These are phyloP conservation scores for Lasiosphaeriaceae sp. DNA, from an alignment of 495 filamentous ascomycete species.

Conservation along the genomic window DNA sequence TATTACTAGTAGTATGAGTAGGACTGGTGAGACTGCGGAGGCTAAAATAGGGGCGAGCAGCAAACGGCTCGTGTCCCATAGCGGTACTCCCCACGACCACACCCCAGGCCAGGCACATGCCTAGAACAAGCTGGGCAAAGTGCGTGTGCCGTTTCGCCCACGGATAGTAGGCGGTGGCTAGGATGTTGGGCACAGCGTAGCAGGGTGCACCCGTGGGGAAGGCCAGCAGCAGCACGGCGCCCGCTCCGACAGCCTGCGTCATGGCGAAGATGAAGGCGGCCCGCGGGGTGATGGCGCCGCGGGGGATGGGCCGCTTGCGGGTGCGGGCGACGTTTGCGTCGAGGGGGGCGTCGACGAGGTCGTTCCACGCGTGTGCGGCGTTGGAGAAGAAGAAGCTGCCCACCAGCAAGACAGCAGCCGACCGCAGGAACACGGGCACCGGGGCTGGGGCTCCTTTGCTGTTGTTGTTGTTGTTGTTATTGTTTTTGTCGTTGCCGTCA, in stretches of 20 bases:
- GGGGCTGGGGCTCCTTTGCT: too few species aligned
- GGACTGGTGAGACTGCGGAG: background rate
- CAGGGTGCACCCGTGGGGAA: background rate
- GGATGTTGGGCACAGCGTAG: slow-evolving; percentile 27
- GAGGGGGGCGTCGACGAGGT: slow-evolving; percentile 38
- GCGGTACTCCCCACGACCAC: slow-evolving; percentile 24
- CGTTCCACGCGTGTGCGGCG: slow-evolving; percentile 41
- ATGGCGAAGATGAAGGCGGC: slow-evolving; percentile 34
- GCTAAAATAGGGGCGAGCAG: background rate
- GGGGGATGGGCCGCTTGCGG: slow-evolving; percentile 33
- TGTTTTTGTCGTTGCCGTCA: too few species aligned
- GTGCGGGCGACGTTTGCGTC: slow-evolving; percentile 35
- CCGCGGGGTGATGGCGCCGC: slow-evolving; percentile 31
- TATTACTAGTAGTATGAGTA: too few species aligned
- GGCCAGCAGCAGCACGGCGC: slow-evolving; percentile 16
- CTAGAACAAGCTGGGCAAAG: slow-evolving; percentile 38
- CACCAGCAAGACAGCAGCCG: slow-evolving; percentile 24
- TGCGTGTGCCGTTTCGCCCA: slow-evolving; percentile 40
- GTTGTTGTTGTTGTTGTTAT: too few species aligned
- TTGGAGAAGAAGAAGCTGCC: slow-evolving; percentile 41
- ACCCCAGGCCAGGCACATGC: slow-evolving; percentile 33
- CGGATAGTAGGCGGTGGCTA: slow-evolving; percentile 35
- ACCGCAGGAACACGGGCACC: slow-evolving; percentile 7
- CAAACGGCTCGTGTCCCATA: background rate
- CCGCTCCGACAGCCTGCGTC: slow-evolving; percentile 22